These are phyloP conservation scores for Dispira parvispora DNA, from an alignment of 192 early-diverging fungal species.

Conservation along the genomic window DNA sequence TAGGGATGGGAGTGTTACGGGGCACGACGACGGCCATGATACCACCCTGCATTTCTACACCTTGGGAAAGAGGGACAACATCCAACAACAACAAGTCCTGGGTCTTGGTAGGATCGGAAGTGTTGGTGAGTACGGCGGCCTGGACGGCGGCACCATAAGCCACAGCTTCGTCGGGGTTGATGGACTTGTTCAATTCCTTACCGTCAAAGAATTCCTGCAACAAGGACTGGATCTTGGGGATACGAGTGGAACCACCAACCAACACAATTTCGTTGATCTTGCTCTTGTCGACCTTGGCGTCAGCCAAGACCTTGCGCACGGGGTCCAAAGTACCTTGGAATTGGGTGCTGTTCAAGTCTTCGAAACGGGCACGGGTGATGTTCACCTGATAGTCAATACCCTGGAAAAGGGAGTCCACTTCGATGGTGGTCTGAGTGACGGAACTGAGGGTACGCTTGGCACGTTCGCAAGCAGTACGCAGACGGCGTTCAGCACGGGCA, in stretches of 20 bases:
- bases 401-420: slow-evolving; percentile 61
- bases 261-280: slow-evolving; percentile 66
- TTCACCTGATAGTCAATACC: slow-evolving; percentile 56
- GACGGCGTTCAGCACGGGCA: slow-evolving; percentile 53
- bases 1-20: slow-evolving; percentile 71
- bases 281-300: slow-evolving; percentile 58
- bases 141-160: slow-evolving; percentile 87
- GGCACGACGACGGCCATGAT: slow-evolving; percentile 69
- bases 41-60: slow-evolving; percentile 73
- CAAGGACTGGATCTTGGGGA: slow-evolving; percentile 78
- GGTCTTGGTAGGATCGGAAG: slow-evolving; percentile 38
- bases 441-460: slow-evolving; percentile 65
- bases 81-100: slow-evolving; percentile 67
- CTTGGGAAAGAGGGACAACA: slow-evolving; percentile 70
- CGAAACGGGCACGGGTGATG: slow-evolving; percentile 68
- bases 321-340: slow-evolving; percentile 58
- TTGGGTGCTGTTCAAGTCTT: slow-evolving; percentile 47
- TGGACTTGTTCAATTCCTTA: slow-evolving; percentile 67
- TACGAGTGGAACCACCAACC: slow-evolving; percentile 83
- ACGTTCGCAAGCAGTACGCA: slow-evolving; percentile 57
- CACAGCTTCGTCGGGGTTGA: slow-evolving; percentile 94
- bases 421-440: slow-evolving; percentile 46
- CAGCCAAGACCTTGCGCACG: slow-evolving; percentile 52
- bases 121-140: slow-evolving; percentile 59
- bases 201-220: slow-evolving; percentile 62